Percentiles rank a stretch among this genome's conserved stretches.
phyloP scores from a whole-genome alignment of 2,329 filamentous ascomycete genomes.

The Sporothrix schenckii region DNA sequence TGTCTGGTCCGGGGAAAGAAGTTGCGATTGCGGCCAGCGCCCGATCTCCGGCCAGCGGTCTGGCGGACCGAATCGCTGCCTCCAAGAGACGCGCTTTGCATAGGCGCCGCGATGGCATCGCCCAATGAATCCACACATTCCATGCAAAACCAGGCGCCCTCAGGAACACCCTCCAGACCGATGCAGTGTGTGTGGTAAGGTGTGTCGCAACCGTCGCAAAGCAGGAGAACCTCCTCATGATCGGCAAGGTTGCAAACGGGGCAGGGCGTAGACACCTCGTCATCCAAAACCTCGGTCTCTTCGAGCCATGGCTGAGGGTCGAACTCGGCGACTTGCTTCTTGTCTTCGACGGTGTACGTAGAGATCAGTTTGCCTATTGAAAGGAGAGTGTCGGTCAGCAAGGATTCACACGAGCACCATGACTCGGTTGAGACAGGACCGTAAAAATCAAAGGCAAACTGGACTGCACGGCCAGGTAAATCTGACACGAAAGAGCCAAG shows the following conservation, averaged over 20 bases:
- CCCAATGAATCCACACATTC: constrained; percentile 66
- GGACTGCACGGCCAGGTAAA: neutral
- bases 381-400: constrained; percentile 36
- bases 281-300: constrained; percentile 74
- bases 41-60: constrained; percentile 15
- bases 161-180: constrained; percentile 74
- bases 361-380: constrained; percentile 57
- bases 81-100: constrained; percentile 39
- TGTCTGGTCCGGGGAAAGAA: constrained; percentile 60
- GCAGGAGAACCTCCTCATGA: constrained; percentile 79
- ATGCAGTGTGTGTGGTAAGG: constrained; percentile 92
- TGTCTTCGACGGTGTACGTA: constrained; percentile 72
- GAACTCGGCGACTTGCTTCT: constrained; percentile 87
- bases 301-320: constrained; percentile 75
- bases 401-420: neutral
- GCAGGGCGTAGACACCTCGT: constrained; percentile 74
- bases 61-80: constrained; percentile 26
- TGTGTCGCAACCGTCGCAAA: constrained; percentile 89
- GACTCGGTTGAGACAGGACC: neutral
- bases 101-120: constrained; percentile 44
- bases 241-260: constrained; percentile 81
- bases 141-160: constrained; percentile 87
- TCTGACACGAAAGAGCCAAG: neutral
- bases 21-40: constrained; percentile 36
- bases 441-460: neutral